Percentiles rank a stretch among this genome's conserved stretches.
Conservation (phyloP, 345 rosid genomes). For the Abelmoschus esculentus region DNA sequence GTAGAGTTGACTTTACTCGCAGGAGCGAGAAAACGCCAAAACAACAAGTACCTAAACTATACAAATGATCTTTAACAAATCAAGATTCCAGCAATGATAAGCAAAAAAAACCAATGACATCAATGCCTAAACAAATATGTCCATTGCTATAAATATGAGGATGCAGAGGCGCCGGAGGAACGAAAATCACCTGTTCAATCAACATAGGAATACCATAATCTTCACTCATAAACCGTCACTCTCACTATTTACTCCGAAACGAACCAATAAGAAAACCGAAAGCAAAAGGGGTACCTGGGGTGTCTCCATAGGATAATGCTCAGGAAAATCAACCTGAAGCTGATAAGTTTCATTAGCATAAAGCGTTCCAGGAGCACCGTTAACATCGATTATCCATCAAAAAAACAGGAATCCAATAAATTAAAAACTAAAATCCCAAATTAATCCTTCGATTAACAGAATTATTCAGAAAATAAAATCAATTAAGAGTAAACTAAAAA, state of each 20-base stretch:
- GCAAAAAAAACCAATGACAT: background rate
- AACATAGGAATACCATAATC: conserved; percentile 9
- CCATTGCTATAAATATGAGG: conserved; percentile 85
- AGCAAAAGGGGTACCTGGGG: conserved; percentile 42
- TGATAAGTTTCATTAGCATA: conserved; percentile 61
- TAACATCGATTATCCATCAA: conserved; percentile 42
- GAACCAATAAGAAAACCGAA: background rate
- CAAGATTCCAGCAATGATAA: background rate
- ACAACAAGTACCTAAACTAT: no score
- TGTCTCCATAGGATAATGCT: conserved; percentile 75
- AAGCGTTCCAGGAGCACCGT: conserved; percentile 68
- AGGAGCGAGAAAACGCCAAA: conserved; percentile 11
- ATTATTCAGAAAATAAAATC: background rate
- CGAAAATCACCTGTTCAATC: conserved; percentile 46
- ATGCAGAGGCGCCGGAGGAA: no score
- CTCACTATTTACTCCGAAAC: background rate
- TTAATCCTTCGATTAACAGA: no score
- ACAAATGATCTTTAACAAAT: background rate
- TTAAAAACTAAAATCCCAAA: background rate
- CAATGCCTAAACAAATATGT: conserved; percentile 58
- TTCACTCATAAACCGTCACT: background rate
- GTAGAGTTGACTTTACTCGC: conserved; percentile 23
- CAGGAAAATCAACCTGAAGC: conserved; percentile 78
- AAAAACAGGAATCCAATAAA: background rate
- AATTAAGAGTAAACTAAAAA: background rate